Evolutionary conservation across 352 stramenopile species (phyloP).

Genomic region (Phytophthora sansomeana): DNA sequence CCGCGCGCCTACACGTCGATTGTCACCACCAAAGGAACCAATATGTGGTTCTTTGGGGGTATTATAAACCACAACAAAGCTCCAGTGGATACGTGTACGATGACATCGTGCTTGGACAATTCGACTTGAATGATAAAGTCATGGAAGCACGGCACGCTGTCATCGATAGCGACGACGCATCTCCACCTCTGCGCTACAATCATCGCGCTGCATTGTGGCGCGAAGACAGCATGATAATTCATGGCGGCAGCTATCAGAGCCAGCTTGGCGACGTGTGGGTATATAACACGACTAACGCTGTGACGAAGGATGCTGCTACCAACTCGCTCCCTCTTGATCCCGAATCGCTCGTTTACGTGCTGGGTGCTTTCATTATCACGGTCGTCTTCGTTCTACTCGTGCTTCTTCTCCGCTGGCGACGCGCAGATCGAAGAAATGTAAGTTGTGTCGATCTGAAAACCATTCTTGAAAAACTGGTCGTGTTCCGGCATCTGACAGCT

Average conservation of each 20-base stretch:
- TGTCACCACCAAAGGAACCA: constrained; percentile 46
- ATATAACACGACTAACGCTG: constrained; percentile 65
- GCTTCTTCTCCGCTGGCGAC: constrained; percentile 73
- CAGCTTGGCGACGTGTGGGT: constrained; percentile 75
- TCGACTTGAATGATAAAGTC: constrained; percentile 34
- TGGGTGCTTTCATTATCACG: constrained; percentile 70
- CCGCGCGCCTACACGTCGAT: constrained; percentile 74
- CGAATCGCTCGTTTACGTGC: constrained; percentile 77
- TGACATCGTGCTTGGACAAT: constrained; percentile 54
- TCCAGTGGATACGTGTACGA: constrained; percentile 77
- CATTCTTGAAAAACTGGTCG: not conserved
- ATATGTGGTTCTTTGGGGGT: constrained; percentile 84
- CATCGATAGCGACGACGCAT: constrained; percentile 11
- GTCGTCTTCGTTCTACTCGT: constrained; percentile 65
- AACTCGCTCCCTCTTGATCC: constrained; percentile 57
- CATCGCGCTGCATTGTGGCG: constrained; percentile 63
- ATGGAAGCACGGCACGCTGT: constrained; percentile 28
- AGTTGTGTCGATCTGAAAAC: constrained; percentile 6
- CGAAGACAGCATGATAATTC: constrained; percentile 61
- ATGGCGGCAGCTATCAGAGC: constrained; percentile 77
- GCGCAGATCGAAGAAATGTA: constrained; percentile 69
- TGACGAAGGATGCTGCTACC: constrained; percentile 22
- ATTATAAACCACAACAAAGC: constrained; percentile 63
- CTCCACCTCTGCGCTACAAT: constrained; percentile 73
- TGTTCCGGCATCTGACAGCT: too few relatives aligned